Evolutionary conservation across 2,329 filamentous ascomycete species (phyloP), one percentile per base, ranked within the genome.

Genomic region (Stagonosporopsis chrysanthemi): DNA sequence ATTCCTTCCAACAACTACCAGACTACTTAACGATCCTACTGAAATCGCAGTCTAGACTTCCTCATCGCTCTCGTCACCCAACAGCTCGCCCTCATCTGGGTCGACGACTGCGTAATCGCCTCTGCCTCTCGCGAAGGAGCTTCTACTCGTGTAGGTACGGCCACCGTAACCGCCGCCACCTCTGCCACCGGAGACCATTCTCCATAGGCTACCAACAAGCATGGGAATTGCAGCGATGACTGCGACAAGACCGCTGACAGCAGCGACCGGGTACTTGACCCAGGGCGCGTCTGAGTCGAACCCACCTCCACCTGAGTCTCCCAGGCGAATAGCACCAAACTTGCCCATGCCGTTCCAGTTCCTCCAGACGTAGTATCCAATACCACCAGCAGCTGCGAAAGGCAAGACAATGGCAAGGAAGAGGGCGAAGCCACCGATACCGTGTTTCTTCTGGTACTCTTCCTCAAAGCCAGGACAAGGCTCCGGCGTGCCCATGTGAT

Each of bases 21-120:
- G 22, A 47, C 48, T 31, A 6, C 11, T 6, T 40, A 39, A 22
- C 33, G 19, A 41, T 49, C 39, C 23, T 15, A 19, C 26, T 39
- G 22, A 43, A 15, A 38, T 38, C 22, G 53, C 49, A 52, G 19
- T 50, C 63, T 72, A 88, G 45, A 89, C 90, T 60, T 97, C 94
- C 71, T 97, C 92, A 64, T 97, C 94, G 65, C 92, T 92, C 58
- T 96, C 93, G 66, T 97, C 94, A 0, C 95, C 95, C 33, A 99
- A 79, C 65, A 99, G 80, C 80, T 98, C 94, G 45, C 94, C 94
- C 75, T 98, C 95, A 73, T 98, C 95, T 47, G 95, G 90, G 69
- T 96, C 92, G 48, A 97, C 92, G 69, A 89, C 84, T 15, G 88
- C 86, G 75, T 98, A 98, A 75, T 97, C 91, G n/a, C 90, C 89